Percentiles rank a stretch among this genome's conserved stretches.
Conservation (phyloP, 2,329 filamentous ascomycete genomes). For the Monosporascus cannonballus region DNA sequence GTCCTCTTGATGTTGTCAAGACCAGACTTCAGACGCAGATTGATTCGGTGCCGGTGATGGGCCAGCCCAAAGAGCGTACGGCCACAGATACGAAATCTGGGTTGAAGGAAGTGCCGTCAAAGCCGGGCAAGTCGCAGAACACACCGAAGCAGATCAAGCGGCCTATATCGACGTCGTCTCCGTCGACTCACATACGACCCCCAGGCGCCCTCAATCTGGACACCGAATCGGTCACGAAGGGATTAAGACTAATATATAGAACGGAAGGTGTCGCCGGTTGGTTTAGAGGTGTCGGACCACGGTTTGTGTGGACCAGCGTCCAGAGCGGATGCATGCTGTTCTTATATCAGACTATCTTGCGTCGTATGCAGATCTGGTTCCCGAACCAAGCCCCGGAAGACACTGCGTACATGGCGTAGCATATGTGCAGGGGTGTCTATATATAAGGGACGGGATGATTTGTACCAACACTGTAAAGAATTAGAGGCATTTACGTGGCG, state of each 20-base stretch:
- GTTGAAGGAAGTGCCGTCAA: conserved; percentile 14
- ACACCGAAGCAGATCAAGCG: conserved; percentile 51
- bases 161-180: conserved; percentile 82
- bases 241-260: conserved; percentile 79
- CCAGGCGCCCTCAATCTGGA: conserved; percentile 76
- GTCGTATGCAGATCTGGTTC: conserved; percentile 58
- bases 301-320: conserved; percentile 93
- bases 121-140: conserved; percentile 22
- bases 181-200: conserved; percentile 73
- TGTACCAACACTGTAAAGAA: conserved; percentile 17
- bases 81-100: conserved; percentile 17
- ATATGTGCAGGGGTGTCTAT: neutral
- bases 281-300: conserved; percentile 90
- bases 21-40: conserved; percentile 93
- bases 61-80: conserved; percentile 18
- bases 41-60: conserved; percentile 29
- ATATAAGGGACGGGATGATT: neutral
- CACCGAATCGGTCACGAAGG: conserved; percentile 83
- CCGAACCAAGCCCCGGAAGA: conserved; percentile 28
- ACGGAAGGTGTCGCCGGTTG: conserved; percentile 84
- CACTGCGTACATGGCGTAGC: conserved; percentile 11
- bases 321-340: conserved; percentile 97
- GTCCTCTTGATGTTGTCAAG: conserved; percentile 95
- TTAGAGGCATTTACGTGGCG: conserved; percentile 24
- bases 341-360: conserved; percentile 82